Evolutionary conservation across 371 early-diverging fungal species (phyloP).

Genomic region (Syncephalastrum contaminatum): DNA sequence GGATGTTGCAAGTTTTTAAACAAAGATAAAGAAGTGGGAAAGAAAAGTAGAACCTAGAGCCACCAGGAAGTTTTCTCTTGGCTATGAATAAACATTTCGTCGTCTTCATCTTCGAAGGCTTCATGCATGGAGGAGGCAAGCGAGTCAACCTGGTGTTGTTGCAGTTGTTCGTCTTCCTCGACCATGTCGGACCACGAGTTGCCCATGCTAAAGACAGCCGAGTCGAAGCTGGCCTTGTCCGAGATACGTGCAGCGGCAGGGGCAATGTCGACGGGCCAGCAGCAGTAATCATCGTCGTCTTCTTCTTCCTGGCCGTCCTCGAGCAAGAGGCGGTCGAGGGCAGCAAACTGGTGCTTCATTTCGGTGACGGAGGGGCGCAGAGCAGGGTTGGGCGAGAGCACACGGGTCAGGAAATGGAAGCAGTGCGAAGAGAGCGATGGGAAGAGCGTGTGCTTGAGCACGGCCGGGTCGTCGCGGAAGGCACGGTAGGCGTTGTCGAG

Average conservation of each 20-base stretch:
- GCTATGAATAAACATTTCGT: constrained; percentile 39
- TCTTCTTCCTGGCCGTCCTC: constrained; percentile 11
- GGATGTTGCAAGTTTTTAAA: no score
- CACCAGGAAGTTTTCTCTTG: constrained; percentile 48
- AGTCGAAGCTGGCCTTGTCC: constrained; percentile 32
- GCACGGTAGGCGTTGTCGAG: constrained; percentile 53
- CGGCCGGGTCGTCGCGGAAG: constrained; percentile 43
- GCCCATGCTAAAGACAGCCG: constrained; percentile 35
- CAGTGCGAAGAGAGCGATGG: constrained; percentile 37
- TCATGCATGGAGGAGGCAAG: constrained; percentile 8
- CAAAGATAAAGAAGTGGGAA: no score
- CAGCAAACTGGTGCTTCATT: constrained; percentile 22
- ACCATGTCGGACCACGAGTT: constrained; percentile 34
- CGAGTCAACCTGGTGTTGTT: constrained; percentile 8
- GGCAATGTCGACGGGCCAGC: constrained; percentile 16
- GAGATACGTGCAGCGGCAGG: constrained; percentile 18
- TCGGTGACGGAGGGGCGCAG: constrained; percentile 29
- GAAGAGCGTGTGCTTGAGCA: constrained; percentile 44
- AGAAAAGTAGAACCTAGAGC: constrained; percentile 21
- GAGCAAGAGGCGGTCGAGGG: constrained; percentile 11
- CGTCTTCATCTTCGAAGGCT: constrained; percentile 30
- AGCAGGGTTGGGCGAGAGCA: constrained; percentile 20
- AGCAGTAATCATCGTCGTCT: constrained; percentile 9
- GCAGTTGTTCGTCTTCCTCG: constrained; percentile 26
- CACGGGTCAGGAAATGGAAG: constrained; percentile 30